phyloP scores from a whole-genome alignment of 345 rosid genomes.

The Acer negundo region DNA sequence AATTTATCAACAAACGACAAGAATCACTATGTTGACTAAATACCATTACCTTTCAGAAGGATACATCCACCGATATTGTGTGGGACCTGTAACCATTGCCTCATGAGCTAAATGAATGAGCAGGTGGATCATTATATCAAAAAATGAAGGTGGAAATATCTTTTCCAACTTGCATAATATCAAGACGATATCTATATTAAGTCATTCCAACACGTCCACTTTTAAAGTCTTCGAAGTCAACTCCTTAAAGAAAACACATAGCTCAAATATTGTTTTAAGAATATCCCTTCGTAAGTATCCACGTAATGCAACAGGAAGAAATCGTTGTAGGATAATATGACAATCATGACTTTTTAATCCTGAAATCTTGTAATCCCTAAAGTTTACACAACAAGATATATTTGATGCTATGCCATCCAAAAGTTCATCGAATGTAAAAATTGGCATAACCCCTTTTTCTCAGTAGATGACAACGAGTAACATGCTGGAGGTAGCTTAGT shows the following conservation, averaged over 20 bases:
- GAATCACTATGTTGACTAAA: not conserved
- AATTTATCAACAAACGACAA: no score
- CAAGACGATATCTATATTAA: not conserved
- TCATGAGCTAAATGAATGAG: not conserved
- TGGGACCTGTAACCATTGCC: not conserved
- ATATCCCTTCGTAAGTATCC: not conserved
- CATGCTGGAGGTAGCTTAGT: not conserved
- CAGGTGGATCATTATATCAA: not conserved
- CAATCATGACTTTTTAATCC: not conserved
- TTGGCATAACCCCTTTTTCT: not conserved
- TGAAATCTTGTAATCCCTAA: not conserved
- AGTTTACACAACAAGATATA: not conserved
- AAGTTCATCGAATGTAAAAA: not conserved
- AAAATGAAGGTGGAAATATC: not conserved
- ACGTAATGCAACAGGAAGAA: not conserved
- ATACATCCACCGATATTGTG: slow-evolving; percentile 13
- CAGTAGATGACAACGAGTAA: not conserved
- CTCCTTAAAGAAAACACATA: not conserved
- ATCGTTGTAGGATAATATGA: not conserved
- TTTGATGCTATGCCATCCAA: not conserved
- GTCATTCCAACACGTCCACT: not conserved
- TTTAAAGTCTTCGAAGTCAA: not conserved
- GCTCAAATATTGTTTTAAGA: not conserved
- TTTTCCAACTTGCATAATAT: not conserved
- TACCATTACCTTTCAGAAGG: slow-evolving; percentile 9